These are phyloP conservation scores for Trametes elegans DNA, from an alignment of 768 basidiomycete genomes.

Conservation along the genomic window DNA sequence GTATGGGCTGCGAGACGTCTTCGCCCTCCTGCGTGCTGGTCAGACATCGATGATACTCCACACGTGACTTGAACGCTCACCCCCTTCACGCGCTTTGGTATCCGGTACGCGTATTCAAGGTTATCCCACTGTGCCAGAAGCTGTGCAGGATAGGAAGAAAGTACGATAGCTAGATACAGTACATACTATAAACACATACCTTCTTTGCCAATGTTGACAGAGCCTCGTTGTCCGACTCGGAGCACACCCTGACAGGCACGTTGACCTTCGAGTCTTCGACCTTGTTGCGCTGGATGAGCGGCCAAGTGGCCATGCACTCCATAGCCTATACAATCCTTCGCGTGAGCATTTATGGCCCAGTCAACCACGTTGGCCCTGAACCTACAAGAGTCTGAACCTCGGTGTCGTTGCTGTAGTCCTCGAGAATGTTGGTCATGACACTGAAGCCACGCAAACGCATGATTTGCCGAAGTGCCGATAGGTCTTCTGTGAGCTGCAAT, in stretches of 20 bases:
- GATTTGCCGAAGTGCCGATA: slow-evolving; percentile 72
- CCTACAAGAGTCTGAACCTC: slow-evolving; percentile 73
- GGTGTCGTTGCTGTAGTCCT: slow-evolving; percentile 67
- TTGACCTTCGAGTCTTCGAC: slow-evolving; percentile 75
- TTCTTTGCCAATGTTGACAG: slow-evolving; percentile 60
- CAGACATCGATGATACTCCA: not conserved
- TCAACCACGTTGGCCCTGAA: no score
- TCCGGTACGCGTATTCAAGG: slow-evolving; percentile 77
- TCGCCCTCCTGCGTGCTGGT: slow-evolving; percentile 27
- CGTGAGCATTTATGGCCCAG: no score
- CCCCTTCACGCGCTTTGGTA: slow-evolving; percentile 67
- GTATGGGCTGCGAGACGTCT: slow-evolving; percentile 1
- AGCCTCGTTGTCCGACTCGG: slow-evolving; percentile 52
- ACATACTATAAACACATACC: slow-evolving; percentile 38
- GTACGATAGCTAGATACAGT: not conserved
- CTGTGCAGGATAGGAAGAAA: slow-evolving; percentile 34
- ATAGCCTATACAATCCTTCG: slow-evolving; percentile 47
- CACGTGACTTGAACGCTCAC: slow-evolving; percentile 29
- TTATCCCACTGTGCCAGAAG: slow-evolving; percentile 79
- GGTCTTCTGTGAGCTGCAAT: slow-evolving; percentile 79
- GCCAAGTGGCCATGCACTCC: slow-evolving; percentile 74
- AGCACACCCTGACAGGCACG: slow-evolving; percentile 54
- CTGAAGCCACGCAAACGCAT: slow-evolving; percentile 93
- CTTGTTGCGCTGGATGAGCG: slow-evolving; percentile 83
- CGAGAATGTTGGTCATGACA: slow-evolving; percentile 85